Evolutionary conservation across 768 basidiomycete species (phyloP).

Genomic region (Pholiota conissans): DNA sequence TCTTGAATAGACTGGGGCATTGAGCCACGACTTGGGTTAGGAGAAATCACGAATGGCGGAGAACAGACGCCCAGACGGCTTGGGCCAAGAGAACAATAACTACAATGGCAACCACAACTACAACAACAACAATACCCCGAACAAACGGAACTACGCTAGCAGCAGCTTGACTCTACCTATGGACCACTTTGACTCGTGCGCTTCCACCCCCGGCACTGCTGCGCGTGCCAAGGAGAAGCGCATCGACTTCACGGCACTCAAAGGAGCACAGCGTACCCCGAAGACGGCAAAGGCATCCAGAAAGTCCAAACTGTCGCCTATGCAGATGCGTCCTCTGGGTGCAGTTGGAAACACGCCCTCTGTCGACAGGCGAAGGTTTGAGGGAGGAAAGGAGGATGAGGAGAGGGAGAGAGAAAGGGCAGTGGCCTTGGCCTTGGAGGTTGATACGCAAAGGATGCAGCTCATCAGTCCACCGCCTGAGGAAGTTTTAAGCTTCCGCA

Average conservation of each 20-base stretch:
- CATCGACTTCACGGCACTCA: background rate
- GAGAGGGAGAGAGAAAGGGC: constrained; percentile 5
- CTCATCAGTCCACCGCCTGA: constrained; percentile 67
- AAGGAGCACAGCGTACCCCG: background rate
- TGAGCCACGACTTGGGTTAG: background rate
- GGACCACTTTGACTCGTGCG: background rate
- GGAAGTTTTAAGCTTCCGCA: constrained; percentile 41
- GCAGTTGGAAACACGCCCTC: background rate
- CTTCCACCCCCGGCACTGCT: background rate
- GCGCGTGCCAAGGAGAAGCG: background rate
- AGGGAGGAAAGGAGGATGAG: background rate
- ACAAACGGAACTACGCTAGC: background rate
- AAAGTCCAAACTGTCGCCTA: background rate
- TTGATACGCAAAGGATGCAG: constrained; percentile 29
- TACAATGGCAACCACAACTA: background rate
- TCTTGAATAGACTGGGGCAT: background rate
- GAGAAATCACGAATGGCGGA: background rate
- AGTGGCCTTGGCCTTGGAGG: constrained; percentile 1
- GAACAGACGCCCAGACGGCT: background rate
- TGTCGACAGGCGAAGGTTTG: background rate
- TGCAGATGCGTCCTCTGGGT: background rate
- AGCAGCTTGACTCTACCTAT: background rate
- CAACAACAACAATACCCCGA: background rate
- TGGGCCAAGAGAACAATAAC: background rate
- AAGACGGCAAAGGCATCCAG: background rate